Conservation (phyloP, 495 filamentous ascomycete species). For the Annulohypoxylon moriforme region DNA sequence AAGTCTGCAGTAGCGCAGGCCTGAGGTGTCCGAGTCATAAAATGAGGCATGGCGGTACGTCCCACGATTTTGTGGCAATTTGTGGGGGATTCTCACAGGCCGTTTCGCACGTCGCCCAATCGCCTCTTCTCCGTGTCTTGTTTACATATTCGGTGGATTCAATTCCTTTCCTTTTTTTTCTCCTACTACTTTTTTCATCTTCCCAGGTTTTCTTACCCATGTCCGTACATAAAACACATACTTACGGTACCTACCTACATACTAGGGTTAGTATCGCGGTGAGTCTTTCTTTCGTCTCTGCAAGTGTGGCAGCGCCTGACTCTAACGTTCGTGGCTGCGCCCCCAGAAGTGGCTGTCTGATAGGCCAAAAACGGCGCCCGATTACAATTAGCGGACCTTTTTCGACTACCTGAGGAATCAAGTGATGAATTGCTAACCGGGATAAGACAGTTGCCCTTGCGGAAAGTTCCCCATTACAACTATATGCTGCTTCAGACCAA, state of each 20-base stretch:
- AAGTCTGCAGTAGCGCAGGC: slow-evolving; percentile 24
- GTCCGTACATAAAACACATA: neutral
- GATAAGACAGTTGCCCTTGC: slow-evolving; percentile 29
- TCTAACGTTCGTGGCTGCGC: slow-evolving; percentile 45
- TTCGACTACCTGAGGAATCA: slow-evolving; percentile 38
- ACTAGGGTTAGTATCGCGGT: slow-evolving; percentile 12
- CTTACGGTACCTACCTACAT: neutral
- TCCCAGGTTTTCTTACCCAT: slow-evolving; percentile 21
- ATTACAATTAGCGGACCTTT: slow-evolving; percentile 33
- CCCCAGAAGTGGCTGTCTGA: slow-evolving; percentile 49
- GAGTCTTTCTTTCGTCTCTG: slow-evolving; percentile 33
- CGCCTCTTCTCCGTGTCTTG: slow-evolving; percentile 36
- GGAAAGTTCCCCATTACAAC: slow-evolving; percentile 30
- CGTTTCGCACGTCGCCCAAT: slow-evolving; percentile 49
- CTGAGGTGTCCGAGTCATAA: slow-evolving; percentile 23
- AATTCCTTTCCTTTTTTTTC: neutral
- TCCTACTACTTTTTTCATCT: neutral
- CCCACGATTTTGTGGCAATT: slow-evolving; percentile 5
- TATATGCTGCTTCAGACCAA: slow-evolving; percentile 34
- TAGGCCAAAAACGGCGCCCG: slow-evolving; percentile 37
- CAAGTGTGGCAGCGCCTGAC: slow-evolving; percentile 45
- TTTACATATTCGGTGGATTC: neutral
- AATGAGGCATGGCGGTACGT: neutral
- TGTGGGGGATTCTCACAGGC: slow-evolving; percentile 32
- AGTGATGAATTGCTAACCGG: slow-evolving; percentile 35